Conservation (phyloP, 305 asterid genomes). For the Fraxinus albicans region DNA sequence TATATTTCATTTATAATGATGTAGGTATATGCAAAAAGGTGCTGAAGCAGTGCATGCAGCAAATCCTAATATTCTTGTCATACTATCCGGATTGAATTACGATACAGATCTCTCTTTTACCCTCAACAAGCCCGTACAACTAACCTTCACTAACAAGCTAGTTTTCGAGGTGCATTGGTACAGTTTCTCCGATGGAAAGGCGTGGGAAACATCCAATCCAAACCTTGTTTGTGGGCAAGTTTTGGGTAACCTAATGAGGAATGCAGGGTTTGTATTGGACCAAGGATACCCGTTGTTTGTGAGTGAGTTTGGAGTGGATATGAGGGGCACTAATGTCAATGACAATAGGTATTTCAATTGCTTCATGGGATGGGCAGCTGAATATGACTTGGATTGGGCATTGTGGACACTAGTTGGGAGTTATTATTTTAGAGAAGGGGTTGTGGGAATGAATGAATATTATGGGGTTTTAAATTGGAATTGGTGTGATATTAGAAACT, state of each 20-base stretch:
- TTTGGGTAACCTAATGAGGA: conserved; percentile 38
- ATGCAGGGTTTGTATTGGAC: conserved; percentile 62
- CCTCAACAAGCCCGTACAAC: conserved; percentile 34
- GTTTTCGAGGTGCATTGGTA: conserved; percentile 89
- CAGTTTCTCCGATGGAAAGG: conserved; percentile 69
- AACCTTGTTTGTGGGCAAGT: conserved; percentile 77
- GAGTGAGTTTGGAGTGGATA: conserved; percentile 85
- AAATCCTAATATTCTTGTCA: conserved; percentile 63
- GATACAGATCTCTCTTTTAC: conserved; percentile 76
- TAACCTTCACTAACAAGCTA: conserved; percentile 59
- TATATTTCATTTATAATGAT: not conserved
- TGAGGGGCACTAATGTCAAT: conserved; percentile 75
- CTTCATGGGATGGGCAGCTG: conserved; percentile 92
- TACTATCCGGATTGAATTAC: conserved; percentile 69
- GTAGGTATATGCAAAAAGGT: conserved; percentile 78
- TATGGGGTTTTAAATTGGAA: conserved; percentile 81
- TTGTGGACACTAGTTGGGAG: conserved; percentile 87
- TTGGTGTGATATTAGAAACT: conserved; percentile 70
- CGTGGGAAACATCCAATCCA: conserved; percentile 63
- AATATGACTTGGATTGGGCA: conserved; percentile 85
- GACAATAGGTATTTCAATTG: conserved; percentile 85
- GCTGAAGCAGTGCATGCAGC: conserved; percentile 90
- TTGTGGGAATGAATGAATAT: conserved; percentile 59
- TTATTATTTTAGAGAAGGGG: conserved; percentile 70
- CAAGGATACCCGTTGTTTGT: conserved; percentile 85